A percentile compares a stretch with the other conserved stretches of the same genome.
Conservation (phyloP, 768 basidiomycete species). For the Suillus subluteus region DNA sequence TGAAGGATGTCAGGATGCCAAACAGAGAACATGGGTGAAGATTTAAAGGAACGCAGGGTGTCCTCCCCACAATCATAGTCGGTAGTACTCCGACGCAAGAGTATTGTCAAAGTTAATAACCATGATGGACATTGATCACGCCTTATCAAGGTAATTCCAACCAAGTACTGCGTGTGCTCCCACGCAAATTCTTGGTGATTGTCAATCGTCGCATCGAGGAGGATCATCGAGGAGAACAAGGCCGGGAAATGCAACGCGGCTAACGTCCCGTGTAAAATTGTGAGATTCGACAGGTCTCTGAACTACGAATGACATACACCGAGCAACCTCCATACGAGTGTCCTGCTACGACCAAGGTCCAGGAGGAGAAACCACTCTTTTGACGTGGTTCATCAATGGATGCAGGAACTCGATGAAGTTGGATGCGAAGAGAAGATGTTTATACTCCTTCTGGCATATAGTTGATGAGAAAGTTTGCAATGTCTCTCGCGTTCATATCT, state of each 20-base stretch:
- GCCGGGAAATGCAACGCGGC: conserved; percentile 65
- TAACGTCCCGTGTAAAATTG: conserved; percentile 46
- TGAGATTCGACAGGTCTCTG: conserved; percentile 6
- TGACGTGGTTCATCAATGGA: conserved; percentile 35
- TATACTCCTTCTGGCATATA: conserved; percentile 57
- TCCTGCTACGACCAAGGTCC: conserved; percentile 67
- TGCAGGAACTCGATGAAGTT: conserved; percentile 51
- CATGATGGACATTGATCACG: conserved; percentile 65
- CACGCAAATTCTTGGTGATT: no score
- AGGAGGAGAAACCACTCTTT: no score
- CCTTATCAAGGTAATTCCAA: conserved; percentile 55
- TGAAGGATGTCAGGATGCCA: conserved; percentile 35
- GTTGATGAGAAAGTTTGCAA: conserved; percentile 70
- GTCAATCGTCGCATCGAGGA: conserved; percentile 77
- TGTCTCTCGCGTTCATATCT: conserved; percentile 61
- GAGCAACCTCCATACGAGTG: conserved; percentile 88
- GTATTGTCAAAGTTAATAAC: conserved; percentile 33
- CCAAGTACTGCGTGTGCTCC: conserved; percentile 12
- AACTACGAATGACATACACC: conserved; percentile 49
- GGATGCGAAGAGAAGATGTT: conserved; percentile 47
- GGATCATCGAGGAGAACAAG: conserved; percentile 71
- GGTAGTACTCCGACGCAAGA: not conserved
- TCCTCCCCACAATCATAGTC: no score
- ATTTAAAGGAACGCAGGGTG: no score
- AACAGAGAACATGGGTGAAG: no score